Conservation (phyloP, 768 basidiomycete species). For the Saitozyma sp. region DNA sequence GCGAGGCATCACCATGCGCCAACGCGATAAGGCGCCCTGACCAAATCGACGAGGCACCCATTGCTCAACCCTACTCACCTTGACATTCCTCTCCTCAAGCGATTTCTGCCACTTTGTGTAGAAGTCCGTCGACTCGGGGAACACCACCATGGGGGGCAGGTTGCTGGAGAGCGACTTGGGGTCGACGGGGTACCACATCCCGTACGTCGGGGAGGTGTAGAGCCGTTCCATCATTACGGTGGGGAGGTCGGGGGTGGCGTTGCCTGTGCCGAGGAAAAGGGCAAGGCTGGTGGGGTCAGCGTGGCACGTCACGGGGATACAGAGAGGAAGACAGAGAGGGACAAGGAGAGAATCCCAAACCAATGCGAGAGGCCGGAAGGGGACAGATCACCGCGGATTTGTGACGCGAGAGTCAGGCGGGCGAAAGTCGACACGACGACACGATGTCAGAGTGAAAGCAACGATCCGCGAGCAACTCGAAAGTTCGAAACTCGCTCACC, state of each 20-base stretch:
- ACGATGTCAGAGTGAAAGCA: neutral
- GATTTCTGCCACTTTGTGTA: constrained; percentile 53
- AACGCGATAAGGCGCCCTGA: too few species aligned
- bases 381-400: too few species aligned
- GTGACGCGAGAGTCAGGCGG: too few species aligned
- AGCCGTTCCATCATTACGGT: constrained; percentile 56
- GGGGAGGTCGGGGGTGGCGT: constrained; percentile 55
- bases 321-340: too few species aligned
- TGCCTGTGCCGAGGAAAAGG: constrained; percentile 50
- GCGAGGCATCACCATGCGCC: too few species aligned
- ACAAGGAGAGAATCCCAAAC: too few species aligned
- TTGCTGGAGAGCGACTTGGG: constrained; percentile 52
- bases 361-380: too few species aligned
- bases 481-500: neutral
- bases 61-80: constrained; percentile 35
- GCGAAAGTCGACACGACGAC: too few species aligned
- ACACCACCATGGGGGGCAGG: constrained; percentile 56
- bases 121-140: constrained; percentile 53
- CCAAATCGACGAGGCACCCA: too few species aligned
- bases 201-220: constrained; percentile 56
- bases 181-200: constrained; percentile 56
- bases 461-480: neutral
- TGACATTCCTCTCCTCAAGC: constrained; percentile 52
- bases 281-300: constrained; percentile 15
- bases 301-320: neutral